Evolutionary conservation across 768 basidiomycete species (phyloP).

Genomic region (Termitomyces sp.): DNA sequence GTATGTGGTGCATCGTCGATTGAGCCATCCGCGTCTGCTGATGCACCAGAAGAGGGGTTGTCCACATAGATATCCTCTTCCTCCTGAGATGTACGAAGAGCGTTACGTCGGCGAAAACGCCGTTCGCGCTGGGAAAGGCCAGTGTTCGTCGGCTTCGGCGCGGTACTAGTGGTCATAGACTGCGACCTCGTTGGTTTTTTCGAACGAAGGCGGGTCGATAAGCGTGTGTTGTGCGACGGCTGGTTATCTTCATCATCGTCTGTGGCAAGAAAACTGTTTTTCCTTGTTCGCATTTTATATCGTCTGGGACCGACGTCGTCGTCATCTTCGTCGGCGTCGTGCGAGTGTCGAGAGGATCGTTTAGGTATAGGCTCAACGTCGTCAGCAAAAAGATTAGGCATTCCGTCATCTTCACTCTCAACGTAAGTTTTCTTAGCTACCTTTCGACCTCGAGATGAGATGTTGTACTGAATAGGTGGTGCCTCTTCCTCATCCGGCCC

Average conservation of each 20-base stretch:
- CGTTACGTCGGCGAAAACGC: constrained; percentile 24
- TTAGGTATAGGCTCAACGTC: constrained; percentile 17
- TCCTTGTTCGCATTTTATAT: constrained; percentile 10
- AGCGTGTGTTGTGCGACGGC: constrained; percentile 20
- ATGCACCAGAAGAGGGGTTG: constrained; percentile 41
- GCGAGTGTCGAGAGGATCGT: constrained; percentile 14
- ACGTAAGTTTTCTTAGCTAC: constrained; percentile 33
- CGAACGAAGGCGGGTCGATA: constrained; percentile 33
- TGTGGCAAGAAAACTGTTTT: constrained; percentile 30
- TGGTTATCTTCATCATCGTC: constrained; percentile 42
- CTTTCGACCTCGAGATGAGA: constrained; percentile 35
- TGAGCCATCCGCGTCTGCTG: constrained; percentile 54
- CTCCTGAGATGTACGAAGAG: constrained; percentile 25
- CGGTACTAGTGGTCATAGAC: constrained; percentile 4
- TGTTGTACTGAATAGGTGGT: constrained; percentile 19
- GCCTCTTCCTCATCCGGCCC: constrained; percentile 25
- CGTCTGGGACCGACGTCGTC: constrained; percentile 23
- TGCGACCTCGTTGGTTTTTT: constrained; percentile 23
- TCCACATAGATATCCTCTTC: constrained; percentile 48
- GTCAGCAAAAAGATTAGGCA: constrained; percentile 25
- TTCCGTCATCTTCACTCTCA: constrained; percentile 41
- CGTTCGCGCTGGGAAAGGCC: constrained; percentile 22
- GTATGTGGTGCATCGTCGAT: constrained; percentile 48
- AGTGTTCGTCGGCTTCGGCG: background rate
- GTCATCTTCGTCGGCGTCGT: constrained; percentile 18